phyloP scores from a whole-genome alignment of 1,284 basidiomycete genomes.

The Ustilago vetiveriae region DNA sequence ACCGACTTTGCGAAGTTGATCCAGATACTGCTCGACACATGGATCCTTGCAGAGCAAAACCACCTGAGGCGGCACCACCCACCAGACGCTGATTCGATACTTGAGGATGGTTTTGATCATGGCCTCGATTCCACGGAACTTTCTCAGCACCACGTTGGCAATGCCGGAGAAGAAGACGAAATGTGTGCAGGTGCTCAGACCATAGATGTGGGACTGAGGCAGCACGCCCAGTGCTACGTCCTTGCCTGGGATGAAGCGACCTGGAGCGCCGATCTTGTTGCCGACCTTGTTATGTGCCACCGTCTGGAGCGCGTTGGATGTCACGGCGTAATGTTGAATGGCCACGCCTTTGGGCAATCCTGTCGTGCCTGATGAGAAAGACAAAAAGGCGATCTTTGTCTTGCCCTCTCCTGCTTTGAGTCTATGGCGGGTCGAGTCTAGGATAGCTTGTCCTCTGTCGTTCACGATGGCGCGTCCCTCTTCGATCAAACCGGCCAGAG shows the following conservation, averaged over 20 bases:
- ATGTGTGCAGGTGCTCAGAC: constrained; percentile 59
- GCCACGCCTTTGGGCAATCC: constrained; percentile 67
- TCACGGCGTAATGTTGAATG: constrained; percentile 61
- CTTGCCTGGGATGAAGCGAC: constrained; percentile 49
- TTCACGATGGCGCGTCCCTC: constrained; percentile 70
- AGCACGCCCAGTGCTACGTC: constrained; percentile 55
- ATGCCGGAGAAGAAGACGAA: constrained; percentile 61
- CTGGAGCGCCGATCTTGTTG: constrained; percentile 25
- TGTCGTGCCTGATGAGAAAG: constrained; percentile 68
- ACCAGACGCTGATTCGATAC: constrained; percentile 60
- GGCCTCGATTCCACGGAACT: constrained; percentile 56
- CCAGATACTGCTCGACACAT: constrained; percentile 55
- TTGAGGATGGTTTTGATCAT: constrained; percentile 58
- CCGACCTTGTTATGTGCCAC: constrained; percentile 60
- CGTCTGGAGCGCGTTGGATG: constrained; percentile 60
- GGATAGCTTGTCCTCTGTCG: constrained; percentile 68
- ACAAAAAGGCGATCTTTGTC: constrained; percentile 68
- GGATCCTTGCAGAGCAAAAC: constrained; percentile 57
- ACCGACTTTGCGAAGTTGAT: constrained; percentile 35
- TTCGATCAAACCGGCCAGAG: constrained; percentile 71
- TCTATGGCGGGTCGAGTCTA: constrained; percentile 66
- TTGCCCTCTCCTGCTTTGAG: constrained; percentile 75
- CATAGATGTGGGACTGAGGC: constrained; percentile 59
- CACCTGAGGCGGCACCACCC: constrained; percentile 51
- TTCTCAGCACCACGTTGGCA: constrained; percentile 49